These are phyloP conservation scores for Zychaea mexicana DNA, from an alignment of 371 early-diverging fungal species.

Conservation along the genomic window DNA sequence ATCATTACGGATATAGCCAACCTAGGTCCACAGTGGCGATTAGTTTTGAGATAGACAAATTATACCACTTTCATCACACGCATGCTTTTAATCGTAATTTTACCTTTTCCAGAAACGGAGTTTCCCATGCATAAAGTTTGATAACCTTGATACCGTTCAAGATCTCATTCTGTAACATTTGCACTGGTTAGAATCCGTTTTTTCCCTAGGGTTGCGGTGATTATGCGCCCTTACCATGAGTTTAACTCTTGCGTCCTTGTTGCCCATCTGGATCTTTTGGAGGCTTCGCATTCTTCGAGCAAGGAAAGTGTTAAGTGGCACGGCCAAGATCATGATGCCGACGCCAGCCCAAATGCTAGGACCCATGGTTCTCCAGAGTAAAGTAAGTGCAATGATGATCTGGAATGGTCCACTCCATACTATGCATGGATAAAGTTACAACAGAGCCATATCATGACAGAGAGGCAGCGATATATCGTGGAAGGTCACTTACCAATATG, in stretches of 20 bases:
- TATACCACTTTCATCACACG: background rate
- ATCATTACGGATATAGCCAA: constrained; percentile 76
- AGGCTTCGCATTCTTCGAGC: constrained; percentile 67
- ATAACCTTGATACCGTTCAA: constrained; percentile 93
- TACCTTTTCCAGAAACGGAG: constrained; percentile 59
- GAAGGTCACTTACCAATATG: constrained; percentile 69
- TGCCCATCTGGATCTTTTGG: constrained; percentile 88
- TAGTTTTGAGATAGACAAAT: no score
- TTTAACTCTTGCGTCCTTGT: constrained; percentile 89
- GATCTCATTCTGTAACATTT: constrained; percentile 66
- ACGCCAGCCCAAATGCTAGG: constrained; percentile 89
- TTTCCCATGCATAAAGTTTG: constrained; percentile 86
- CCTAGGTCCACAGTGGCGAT: no score
- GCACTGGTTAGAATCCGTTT: no score
- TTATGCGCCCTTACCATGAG: constrained; percentile 77
- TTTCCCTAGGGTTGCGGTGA: no score
- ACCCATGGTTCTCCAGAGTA: constrained; percentile 86
- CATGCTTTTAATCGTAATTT: no score
- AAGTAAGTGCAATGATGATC: constrained; percentile 75
- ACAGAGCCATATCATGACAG: no score
- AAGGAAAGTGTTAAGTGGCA: constrained; percentile 71
- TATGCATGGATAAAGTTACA: constrained; percentile 11
- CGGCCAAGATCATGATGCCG: constrained; percentile 75
- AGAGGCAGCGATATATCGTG: no score
- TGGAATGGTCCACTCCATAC: constrained; percentile 94